Conservation (phyloP, 768 basidiomycete genomes). For the Termitomyces titanicus region DNA sequence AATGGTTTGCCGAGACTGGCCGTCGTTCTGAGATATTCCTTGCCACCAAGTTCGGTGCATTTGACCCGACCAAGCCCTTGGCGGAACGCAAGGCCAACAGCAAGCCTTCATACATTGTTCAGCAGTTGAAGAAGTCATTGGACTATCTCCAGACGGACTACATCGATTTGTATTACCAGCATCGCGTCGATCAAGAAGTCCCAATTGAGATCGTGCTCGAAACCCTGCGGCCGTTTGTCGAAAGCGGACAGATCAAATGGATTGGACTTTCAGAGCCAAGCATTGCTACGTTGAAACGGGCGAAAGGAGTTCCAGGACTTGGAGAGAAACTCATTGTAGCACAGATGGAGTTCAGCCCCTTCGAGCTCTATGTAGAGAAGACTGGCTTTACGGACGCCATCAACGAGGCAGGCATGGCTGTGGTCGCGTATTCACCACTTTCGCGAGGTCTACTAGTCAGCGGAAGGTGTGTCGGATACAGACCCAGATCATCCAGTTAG, state of each 20-base stretch:
- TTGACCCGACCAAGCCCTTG: not conserved
- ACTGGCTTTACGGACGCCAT: slow-evolving; percentile 33
- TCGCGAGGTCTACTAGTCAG: slow-evolving; percentile 46
- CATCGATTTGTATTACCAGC: slow-evolving; percentile 10
- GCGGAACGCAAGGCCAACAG: not conserved
- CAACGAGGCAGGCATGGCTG: slow-evolving; percentile 38
- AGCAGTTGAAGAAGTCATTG: not conserved
- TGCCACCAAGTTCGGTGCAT: slow-evolving; percentile 1
- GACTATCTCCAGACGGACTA: slow-evolving; percentile 1
- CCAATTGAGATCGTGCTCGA: slow-evolving; percentile 40
- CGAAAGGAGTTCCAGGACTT: slow-evolving; percentile 41
- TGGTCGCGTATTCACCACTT: slow-evolving; percentile 48
- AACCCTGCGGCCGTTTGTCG: not conserved
- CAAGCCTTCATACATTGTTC: slow-evolving; percentile 9
- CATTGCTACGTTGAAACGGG: slow-evolving; percentile 41
- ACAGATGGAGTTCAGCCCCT: slow-evolving; percentile 42
- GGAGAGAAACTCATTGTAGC: slow-evolving; percentile 27
- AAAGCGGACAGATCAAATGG: slow-evolving; percentile 30
- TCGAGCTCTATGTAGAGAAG: slow-evolving; percentile 41
- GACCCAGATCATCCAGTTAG: no score
- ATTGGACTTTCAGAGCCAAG: slow-evolving; percentile 50
- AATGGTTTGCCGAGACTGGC: slow-evolving; percentile 47
- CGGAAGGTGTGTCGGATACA: slow-evolving; percentile 39
- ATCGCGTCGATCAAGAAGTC: slow-evolving; percentile 34
- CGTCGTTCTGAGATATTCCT: slow-evolving; percentile 51